A percentile compares a stretch with the other conserved stretches of the same genome.
These are phyloP conservation scores for Leucocoprinus leucothites DNA, from an alignment of 768 basidiomycete genomes.

Conservation along the genomic window DNA sequence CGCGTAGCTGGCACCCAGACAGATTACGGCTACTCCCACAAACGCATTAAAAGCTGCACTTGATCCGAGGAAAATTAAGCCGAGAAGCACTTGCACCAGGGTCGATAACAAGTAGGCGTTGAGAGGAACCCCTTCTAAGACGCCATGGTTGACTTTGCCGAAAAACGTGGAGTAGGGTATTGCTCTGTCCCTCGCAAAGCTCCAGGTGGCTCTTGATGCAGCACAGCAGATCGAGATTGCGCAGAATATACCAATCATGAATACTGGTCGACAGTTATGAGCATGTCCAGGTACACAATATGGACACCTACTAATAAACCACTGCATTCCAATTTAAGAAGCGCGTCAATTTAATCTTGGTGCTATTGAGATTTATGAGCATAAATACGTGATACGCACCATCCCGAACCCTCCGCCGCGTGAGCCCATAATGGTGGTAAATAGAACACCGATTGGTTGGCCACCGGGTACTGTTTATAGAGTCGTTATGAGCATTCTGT, in stretches of 20 bases:
- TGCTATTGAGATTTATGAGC: neutral
- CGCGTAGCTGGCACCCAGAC: constrained; percentile 60
- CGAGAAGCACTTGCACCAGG: constrained; percentile 53
- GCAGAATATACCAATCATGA: constrained; percentile 57
- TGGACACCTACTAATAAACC: constrained; percentile 13
- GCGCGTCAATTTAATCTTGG: constrained; percentile 20
- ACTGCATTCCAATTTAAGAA: constrained; percentile 2
- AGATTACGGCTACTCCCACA: constrained; percentile 64
- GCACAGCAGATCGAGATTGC: constrained; percentile 65
- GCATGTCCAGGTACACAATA: neutral
- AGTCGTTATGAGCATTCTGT: constrained; percentile 3
- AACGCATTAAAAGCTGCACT: constrained; percentile 67
- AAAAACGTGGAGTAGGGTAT: constrained; percentile 53
- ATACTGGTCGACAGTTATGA: constrained; percentile 28
- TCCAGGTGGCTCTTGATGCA: constrained; percentile 69
- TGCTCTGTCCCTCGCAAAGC: constrained; percentile 65
- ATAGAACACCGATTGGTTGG: constrained; percentile 63
- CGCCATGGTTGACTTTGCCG: constrained; percentile 36
- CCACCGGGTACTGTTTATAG: constrained; percentile 45
- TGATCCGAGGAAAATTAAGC: constrained; percentile 60
- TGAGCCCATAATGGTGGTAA: constrained; percentile 60
- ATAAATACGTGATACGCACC: constrained; percentile 26
- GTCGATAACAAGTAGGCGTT: constrained; percentile 62
- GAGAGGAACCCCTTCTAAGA: constrained; percentile 47
- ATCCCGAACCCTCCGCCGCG: constrained; percentile 61